Conservation (phyloP, 2,329 filamentous ascomycete species). For the Beauveria varroae region DNA sequence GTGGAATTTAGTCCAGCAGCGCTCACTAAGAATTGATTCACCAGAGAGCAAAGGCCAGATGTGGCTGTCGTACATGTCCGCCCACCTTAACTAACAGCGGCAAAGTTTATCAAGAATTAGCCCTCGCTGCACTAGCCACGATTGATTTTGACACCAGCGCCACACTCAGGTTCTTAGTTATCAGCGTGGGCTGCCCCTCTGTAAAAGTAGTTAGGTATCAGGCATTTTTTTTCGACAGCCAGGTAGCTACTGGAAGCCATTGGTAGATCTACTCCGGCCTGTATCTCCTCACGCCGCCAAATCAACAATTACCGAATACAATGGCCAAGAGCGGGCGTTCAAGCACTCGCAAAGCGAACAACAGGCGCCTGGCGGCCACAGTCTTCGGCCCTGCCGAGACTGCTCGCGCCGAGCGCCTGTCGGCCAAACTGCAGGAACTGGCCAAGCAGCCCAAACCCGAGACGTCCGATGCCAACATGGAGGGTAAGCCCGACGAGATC, state of each 20-base stretch:
- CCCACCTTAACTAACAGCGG: background rate
- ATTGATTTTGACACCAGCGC: background rate
- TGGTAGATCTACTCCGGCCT: background rate
- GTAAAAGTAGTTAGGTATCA: constrained; percentile 11
- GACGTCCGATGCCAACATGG: constrained; percentile 42
- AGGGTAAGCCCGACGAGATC: constrained; percentile 18
- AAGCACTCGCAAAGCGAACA: constrained; percentile 75
- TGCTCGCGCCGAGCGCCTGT: constrained; percentile 74
- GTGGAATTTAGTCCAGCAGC: background rate
- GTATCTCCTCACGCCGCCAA: background rate
- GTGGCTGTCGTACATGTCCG: background rate
- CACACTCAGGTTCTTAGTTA: constrained; percentile 8
- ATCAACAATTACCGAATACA: constrained; percentile 19
- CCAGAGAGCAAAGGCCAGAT: background rate
- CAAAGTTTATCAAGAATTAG: background rate
- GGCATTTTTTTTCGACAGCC: constrained; percentile 1
- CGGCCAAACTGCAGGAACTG: constrained; percentile 76
- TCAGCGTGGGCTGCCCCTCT: constrained; percentile 8
- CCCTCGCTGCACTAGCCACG: background rate
- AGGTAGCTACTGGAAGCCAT: background rate
- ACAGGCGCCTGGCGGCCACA: constrained; percentile 66
- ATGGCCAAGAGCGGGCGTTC: constrained; percentile 89
- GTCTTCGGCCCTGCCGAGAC: constrained; percentile 79
- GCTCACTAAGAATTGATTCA: constrained; percentile 3
- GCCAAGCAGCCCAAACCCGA: constrained; percentile 68